These are phyloP conservation scores for Chaetomium sp. DNA, from an alignment of 2,329 filamentous ascomycete species.

Conservation along the genomic window DNA sequence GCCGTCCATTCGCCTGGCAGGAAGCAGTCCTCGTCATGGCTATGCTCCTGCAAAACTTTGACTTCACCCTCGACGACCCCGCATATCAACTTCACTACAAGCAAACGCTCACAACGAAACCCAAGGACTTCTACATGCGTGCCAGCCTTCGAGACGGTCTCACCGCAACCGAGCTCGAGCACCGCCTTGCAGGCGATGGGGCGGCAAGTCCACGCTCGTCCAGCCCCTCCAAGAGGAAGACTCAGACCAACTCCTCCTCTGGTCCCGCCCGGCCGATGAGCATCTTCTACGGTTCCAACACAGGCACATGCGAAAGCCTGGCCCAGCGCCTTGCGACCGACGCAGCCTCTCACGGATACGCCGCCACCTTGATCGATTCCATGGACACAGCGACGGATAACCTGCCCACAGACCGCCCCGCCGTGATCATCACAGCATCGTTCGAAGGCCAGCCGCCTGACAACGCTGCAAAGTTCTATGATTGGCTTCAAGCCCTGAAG, in stretches of 20 bases:
- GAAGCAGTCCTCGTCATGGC: constrained; percentile 58
- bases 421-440: constrained; percentile 61
- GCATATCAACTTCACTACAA: constrained; percentile 51
- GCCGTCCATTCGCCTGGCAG: constrained; percentile 68
- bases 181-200: constrained; percentile 41
- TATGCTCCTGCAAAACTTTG: constrained; percentile 64
- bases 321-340: constrained; percentile 56
- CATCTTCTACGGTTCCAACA: constrained; percentile 70
- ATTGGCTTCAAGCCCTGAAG: constrained; percentile 55
- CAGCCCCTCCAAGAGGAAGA: constrained; percentile 21
- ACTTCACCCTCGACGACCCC: constrained; percentile 57
- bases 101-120: constrained; percentile 56
- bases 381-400: constrained; percentile 57
- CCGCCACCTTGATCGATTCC: constrained; percentile 44
- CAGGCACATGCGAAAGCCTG: constrained; percentile 66
- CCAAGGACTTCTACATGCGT: constrained; percentile 56
- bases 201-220: constrained; percentile 16
- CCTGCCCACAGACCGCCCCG: constrained; percentile 53
- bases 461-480: constrained; percentile 62
- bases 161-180: constrained; percentile 41
- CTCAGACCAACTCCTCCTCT: neutral
- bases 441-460: constrained; percentile 71
- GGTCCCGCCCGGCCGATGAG: constrained; percentile 38
- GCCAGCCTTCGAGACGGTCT: constrained; percentile 56
- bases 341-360: constrained; percentile 55